Evolutionary conservation across 805 yeast genomes (phyloP).

Genomic region (Nakazawaea molendinolei): DNA sequence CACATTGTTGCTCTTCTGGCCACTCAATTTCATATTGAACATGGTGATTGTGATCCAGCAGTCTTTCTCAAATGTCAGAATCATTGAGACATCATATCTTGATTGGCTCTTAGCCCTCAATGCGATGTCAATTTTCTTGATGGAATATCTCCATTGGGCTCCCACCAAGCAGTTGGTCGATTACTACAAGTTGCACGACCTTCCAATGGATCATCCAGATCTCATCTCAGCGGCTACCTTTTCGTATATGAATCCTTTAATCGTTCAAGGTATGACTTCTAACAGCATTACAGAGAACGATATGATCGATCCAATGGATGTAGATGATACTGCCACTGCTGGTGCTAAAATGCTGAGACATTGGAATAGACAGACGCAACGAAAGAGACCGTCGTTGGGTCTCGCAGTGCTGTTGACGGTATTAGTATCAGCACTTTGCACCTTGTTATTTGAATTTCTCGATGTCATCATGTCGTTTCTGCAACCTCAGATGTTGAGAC

Average conservation of each 20-base stretch:
- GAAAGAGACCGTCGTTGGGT: conserved; percentile 23
- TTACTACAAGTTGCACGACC: conserved; percentile 26
- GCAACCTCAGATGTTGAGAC: conserved; percentile 52
- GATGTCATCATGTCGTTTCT: conserved; percentile 34
- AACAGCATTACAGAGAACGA: conserved; percentile 28
- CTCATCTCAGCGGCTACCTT: conserved; percentile 74
- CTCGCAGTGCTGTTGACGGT: conserved; percentile 30
- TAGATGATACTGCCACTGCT: conserved; percentile 27
- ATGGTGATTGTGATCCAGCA: conserved; percentile 9
- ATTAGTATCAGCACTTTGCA: conserved; percentile 28
- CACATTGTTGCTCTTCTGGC: conserved; percentile 36
- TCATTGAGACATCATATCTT: conserved; percentile 21
- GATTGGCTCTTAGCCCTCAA: conserved; percentile 30
- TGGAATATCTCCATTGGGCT: conserved; percentile 30
- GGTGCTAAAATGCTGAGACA: conserved; percentile 23
- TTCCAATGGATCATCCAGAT: conserved; percentile 35
- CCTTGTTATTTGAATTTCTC: conserved; percentile 29
- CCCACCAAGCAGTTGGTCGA: conserved; percentile 33
- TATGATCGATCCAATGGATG: conserved; percentile 34
- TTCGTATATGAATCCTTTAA: conserved; percentile 85
- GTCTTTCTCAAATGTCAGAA: conserved; percentile 5
- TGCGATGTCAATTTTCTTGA: conserved; percentile 25
- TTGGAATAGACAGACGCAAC: conserved; percentile 30
- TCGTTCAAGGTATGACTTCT: conserved; percentile 51
- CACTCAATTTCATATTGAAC: conserved; percentile 16